Evolutionary conservation across 176 grass and related monocot genomes (phyloP).

Genomic region (Leersia perrieri): DNA sequence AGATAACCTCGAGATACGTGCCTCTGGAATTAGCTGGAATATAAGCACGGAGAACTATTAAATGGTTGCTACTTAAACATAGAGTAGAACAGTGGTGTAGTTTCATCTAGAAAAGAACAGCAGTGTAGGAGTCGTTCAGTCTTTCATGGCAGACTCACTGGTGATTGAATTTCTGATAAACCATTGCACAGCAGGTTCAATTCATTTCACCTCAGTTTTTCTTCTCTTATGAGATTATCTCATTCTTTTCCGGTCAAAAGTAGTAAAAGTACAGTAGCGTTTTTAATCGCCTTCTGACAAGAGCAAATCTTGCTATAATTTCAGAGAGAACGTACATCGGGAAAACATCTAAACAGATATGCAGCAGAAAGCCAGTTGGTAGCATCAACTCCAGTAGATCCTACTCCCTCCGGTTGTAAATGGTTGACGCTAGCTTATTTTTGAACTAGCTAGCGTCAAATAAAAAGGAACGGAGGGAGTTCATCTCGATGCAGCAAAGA

Average conservation of each 20-base stretch:
- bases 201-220: not conserved
- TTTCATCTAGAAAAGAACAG: not conserved
- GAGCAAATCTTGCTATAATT: not conserved
- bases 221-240: not conserved
- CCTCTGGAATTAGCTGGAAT: not conserved
- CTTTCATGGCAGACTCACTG: not conserved
- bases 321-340: not conserved
- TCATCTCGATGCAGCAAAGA: not conserved
- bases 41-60: not conserved
- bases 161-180: not conserved
- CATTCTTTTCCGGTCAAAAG: not conserved
- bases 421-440: too few relatives aligned
- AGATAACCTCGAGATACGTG: constrained; percentile 25
- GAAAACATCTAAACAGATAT: not conserved
- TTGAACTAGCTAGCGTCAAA: too few relatives aligned
- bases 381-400: not conserved
- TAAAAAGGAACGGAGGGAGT: too few relatives aligned
- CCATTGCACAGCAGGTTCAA: not conserved
- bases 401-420: too few relatives aligned
- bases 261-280: not conserved
- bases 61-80: not conserved
- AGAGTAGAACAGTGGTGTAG: not conserved
- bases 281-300: not conserved
- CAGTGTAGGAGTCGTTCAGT: not conserved
- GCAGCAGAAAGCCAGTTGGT: not conserved